Evolutionary conservation across 139 green algal species (phyloP), one percentile per base, ranked within the genome.

Genomic region (Chlamydomonas eustigma): DNA sequence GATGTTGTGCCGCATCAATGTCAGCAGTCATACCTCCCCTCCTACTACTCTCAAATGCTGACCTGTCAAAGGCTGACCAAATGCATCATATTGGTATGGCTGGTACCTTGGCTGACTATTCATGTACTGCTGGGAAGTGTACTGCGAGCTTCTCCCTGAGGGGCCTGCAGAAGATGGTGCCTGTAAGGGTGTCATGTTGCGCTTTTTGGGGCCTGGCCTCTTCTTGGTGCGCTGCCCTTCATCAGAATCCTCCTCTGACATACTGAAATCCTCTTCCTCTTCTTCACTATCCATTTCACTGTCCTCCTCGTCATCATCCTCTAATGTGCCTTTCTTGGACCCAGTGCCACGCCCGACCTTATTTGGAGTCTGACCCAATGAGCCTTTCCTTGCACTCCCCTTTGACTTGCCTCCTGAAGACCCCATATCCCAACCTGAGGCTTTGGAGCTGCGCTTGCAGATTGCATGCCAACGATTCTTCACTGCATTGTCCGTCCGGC

Each of bases 401-500:
- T 68, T 68, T 25, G 22, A 4, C 52, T 28, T 31, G 8, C 12
- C 52, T 37, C 6, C 34, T 12, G 44, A 28, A 28, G 52, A 25
- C 32, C 52, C 22, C 4, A 25, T 28, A 25, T 22, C 52, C 52
- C 52, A 35, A 28, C 52, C 52, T 8, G 12, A 8, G 52, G n/a
- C 52, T 33, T 28, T 4, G 52, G 52, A 68, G 52, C 33, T 39
- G 8, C 65, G 65, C 28, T 72, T 72, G 33, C 32, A 50, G 8
- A 72, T n/a, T 6, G 65, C 65, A 34, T 6, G 4, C 67, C 68
- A 88, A 34, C 86, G 76, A 81, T 91, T 90, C 72, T 93, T 93
- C 2, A 93, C 84, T 0, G 89, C 87, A 51, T 93, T 93, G 75
- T 93, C 89, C 0, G 89, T 93, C 33, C 89, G 83, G 30, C 91